Conservation (phyloP, 352 stramenopile species). For the Phytopythium delawarense region DNA sequence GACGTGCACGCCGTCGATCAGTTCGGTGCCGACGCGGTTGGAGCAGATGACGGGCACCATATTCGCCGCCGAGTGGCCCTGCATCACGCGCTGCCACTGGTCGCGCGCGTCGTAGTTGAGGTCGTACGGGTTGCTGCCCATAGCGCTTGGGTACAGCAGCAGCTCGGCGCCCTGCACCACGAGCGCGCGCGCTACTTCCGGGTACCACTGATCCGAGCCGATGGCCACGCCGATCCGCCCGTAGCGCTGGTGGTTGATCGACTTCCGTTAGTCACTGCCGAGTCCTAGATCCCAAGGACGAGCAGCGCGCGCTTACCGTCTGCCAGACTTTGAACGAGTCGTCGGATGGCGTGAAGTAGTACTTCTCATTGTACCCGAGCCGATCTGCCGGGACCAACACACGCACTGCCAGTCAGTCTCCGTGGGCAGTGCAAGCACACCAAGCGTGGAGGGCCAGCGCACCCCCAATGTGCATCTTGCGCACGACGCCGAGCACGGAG, state of each 20-base stretch:
- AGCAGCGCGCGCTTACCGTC: constrained; percentile 40
- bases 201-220: constrained; percentile 92
- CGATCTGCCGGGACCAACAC: constrained; percentile 42
- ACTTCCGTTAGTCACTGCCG: constrained; percentile 1
- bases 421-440: not conserved
- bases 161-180: constrained; percentile 89
- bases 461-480: constrained; percentile 91
- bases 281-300: not conserved
- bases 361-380: constrained; percentile 90
- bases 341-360: constrained; percentile 91
- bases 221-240: constrained; percentile 87
- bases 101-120: constrained; percentile 80
- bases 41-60: constrained; percentile 90
- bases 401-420: not conserved
- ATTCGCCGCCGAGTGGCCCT: constrained; percentile 86
- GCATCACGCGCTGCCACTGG: constrained; percentile 91
- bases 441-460: not conserved
- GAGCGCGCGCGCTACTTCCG: constrained; percentile 84
- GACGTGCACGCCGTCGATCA: constrained; percentile 76
- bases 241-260: constrained; percentile 49
- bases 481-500: constrained; percentile 72
- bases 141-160: constrained; percentile 73
- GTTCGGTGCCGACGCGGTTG: constrained; percentile 85
- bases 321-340: constrained; percentile 88
- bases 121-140: constrained; percentile 88